Base-by-base conservation (phyloP, 768 basidiomycete species). In the Mycena crocata region DNA sequence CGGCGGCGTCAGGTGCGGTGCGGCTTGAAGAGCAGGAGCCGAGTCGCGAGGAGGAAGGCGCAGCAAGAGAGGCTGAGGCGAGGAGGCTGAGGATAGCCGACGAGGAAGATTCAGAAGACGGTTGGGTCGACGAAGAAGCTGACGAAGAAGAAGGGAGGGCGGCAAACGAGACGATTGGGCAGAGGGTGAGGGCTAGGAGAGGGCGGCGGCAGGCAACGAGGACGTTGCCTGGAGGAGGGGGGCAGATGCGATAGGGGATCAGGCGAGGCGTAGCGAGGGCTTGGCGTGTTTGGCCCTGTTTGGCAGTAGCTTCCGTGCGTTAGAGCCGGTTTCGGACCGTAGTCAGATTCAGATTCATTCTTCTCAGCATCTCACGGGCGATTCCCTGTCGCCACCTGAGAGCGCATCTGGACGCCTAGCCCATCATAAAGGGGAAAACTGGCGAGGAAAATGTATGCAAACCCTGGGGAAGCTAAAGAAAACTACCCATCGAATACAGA, bases 41-140 rank as follows among this genome's bases (percentile, higher is more conserved):
- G 1, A 60, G 58, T 19, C 48, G 48, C 5, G 58, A 60, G 23
- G 58, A 60, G 23, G 63, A 72, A 14, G 73, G 69, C 32, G 72
- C 75, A 1, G 51, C 66, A 19, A 80, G 79, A 62, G 19, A 61
- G 9, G 49, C 67, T 32, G 23, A 51, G 48, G 55, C 24, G 17
- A 13, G 67, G 57, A 21, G 57, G 59, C 6, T n/a, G 21, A 21
- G 51, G 12, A 62, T 56, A 37, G 23, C 30, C 21, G 52, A 54
- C 0, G 50, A 37, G 14, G 60, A 42, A 37, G 35, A 37, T 9
- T n/a, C 52, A 2, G 60, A 62, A 28, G 60, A 55, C 1, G 49
- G n/a, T 45, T 57, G 59, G 50, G 24, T 24, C 7, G 51, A 45
- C 34, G 51, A 63, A 1, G 54, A 56, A 37, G 42, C 37, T 45